Conservation (phyloP, 2,329 filamentous ascomycete genomes). For the Gaeumannomyces sp. region DNA sequence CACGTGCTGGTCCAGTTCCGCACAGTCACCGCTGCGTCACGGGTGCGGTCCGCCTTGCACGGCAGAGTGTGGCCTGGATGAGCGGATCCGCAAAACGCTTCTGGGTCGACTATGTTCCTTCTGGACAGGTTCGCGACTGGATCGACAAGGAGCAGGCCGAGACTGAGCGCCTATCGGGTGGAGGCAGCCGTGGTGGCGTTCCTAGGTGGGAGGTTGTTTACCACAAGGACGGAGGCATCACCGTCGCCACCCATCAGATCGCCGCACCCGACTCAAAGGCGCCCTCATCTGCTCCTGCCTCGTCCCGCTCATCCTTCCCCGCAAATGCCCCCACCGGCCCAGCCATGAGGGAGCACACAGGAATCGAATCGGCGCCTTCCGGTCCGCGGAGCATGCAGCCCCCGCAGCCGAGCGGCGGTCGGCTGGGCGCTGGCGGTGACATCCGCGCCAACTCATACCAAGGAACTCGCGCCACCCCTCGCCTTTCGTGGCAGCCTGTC, state of each 20-base stretch:
- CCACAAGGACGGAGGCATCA: slow-evolving; percentile 46
- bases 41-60: slow-evolving; percentile 72
- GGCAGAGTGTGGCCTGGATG: slow-evolving; percentile 78
- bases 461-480: slow-evolving; percentile 35
- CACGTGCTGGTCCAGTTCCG: slow-evolving; percentile 78
- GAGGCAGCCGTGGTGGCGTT: slow-evolving; percentile 29
- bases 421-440: slow-evolving; percentile 15
- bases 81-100: slow-evolving; percentile 76
- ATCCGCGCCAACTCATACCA: neutral
- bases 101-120: slow-evolving; percentile 85
- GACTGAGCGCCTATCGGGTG: slow-evolving; percentile 13
- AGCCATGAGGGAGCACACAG: slow-evolving; percentile 20
- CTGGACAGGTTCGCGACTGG: slow-evolving; percentile 67
- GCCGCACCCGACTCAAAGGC: slow-evolving; percentile 16
- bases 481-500: slow-evolving; percentile 50
- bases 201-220: slow-evolving; percentile 71
- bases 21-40: slow-evolving; percentile 62
- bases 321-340: slow-evolving; percentile 21
- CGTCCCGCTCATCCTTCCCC: slow-evolving; percentile 16
- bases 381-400: slow-evolving; percentile 20
- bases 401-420: slow-evolving; percentile 11
- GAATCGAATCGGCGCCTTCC: slow-evolving; percentile 28
- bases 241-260: slow-evolving; percentile 48
- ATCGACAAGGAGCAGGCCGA: slow-evolving; percentile 58
- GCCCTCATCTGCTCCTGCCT: slow-evolving; percentile 18